Conservation (phyloP, 2,329 filamentous ascomycete genomes). For the Alternaria gaisen region DNA sequence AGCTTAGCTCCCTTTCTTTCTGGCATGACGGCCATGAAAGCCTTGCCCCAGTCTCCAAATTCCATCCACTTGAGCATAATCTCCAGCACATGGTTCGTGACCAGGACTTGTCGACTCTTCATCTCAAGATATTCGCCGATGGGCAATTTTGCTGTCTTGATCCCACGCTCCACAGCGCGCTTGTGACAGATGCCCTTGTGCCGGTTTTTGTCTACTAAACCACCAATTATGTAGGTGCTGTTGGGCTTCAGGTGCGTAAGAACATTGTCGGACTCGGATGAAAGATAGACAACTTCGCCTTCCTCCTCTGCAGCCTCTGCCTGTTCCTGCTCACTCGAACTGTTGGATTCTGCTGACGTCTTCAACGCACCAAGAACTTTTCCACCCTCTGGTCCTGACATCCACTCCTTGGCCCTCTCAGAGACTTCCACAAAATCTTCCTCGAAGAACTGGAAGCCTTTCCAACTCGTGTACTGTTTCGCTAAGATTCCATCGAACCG, state of each 20-base stretch:
- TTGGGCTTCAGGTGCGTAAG: constrained; percentile 84
- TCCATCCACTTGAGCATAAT: constrained; percentile 97
- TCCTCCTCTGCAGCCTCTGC: constrained; percentile 34
- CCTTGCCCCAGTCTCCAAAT: constrained; percentile 86
- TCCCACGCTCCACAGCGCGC: constrained; percentile 74
- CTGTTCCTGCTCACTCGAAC: constrained; percentile 53
- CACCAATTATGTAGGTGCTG: constrained; percentile 91
- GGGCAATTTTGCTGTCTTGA: constrained; percentile 89
- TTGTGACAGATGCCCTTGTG: constrained; percentile 95
- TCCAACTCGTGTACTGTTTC: constrained; percentile 80
- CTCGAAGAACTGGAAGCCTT: constrained; percentile 75
- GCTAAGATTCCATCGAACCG: constrained; percentile 80
- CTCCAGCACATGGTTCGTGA: constrained; percentile 95
- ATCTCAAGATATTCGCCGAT: constrained; percentile 97
- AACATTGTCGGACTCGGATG: constrained; percentile 88
- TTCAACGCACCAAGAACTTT: constrained; percentile 68
- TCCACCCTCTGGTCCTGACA: constrained; percentile 68
- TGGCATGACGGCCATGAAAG: constrained; percentile 88
- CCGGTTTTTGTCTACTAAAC: constrained; percentile 93
- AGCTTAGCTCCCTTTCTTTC: constrained; percentile 85
- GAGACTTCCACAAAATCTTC: constrained; percentile 78
- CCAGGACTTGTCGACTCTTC: constrained; percentile 83
- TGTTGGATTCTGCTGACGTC: constrained; percentile 24
- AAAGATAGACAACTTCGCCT: constrained; percentile 82
- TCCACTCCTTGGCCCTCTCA: constrained; percentile 70